These are phyloP conservation scores for Rhodotorula glutinis DNA, from an alignment of 1,284 basidiomycete species.

Conservation along the genomic window DNA sequence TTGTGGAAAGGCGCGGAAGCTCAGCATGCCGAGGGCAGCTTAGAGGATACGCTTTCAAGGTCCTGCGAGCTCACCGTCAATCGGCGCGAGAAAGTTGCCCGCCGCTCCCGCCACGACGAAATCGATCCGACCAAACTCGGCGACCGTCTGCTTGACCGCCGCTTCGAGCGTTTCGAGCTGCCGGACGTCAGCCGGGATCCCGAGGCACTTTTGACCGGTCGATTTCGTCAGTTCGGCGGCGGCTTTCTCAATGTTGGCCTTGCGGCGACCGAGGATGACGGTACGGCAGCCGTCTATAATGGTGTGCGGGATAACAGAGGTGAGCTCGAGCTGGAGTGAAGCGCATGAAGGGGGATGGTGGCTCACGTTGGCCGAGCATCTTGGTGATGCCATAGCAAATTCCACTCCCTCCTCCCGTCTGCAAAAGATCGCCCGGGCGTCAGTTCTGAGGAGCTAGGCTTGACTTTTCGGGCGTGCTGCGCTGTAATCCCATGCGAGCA, in stretches of 20 bases:
- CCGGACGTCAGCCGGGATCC: conserved; percentile 78
- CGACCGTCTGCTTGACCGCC: conserved; percentile 72
- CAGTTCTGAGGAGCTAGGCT: too few species aligned
- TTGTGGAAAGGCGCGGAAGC: too few species aligned
- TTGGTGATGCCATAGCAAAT: conserved; percentile 89
- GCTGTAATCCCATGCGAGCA: too few species aligned
- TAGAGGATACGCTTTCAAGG: too few species aligned
- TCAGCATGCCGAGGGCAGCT: too few species aligned
- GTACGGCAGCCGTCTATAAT: conserved; percentile 48
- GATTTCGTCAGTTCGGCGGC: conserved; percentile 68
- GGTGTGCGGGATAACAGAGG: too few species aligned
- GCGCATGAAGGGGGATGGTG: conserved; percentile 56
- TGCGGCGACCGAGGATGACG: conserved; percentile 50
- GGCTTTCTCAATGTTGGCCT: conserved; percentile 68
- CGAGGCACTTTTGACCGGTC: conserved; percentile 70
- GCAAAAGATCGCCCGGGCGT: too few species aligned
- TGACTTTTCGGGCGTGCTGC: too few species aligned
- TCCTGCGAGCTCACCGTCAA: conserved; percentile 39
- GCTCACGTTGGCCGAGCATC: conserved; percentile 75
- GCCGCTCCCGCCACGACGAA: conserved; percentile 68
- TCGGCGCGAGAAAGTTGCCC: conserved; percentile 48
- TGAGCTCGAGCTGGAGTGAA: too few species aligned
- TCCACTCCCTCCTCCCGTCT: conserved; percentile 34
- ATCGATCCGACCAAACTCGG: conserved; percentile 81
- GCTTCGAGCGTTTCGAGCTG: conserved; percentile 65